Evolutionary conservation across 225 moss, liverwort and hornwort species (phyloP).

Genomic region (Bryoerythrophyllum caledonicum): DNA sequence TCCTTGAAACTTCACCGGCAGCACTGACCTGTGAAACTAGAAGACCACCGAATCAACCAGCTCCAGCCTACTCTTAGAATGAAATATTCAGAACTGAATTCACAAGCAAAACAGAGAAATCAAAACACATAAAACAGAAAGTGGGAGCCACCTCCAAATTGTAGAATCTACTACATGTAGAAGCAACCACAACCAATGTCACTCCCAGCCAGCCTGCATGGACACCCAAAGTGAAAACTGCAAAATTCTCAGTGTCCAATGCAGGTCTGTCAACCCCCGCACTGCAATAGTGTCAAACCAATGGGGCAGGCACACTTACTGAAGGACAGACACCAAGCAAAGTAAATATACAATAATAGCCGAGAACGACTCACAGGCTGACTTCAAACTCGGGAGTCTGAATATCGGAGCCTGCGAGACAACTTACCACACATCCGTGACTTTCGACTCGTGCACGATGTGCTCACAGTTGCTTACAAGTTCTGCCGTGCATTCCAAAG

Average conservation of each 20-base stretch:
- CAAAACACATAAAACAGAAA: neutral
- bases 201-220: constrained; percentile 28
- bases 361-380: constrained; percentile 8
- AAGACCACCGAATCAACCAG: neutral
- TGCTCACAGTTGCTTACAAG: constrained; percentile 46
- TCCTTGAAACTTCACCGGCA: constrained; percentile 6
- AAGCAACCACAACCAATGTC: constrained; percentile 23
- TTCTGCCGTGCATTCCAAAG: constrained; percentile 40
- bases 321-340: neutral
- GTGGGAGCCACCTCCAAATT: neutral
- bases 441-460: constrained; percentile 29
- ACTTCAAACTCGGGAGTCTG: constrained; percentile 16
- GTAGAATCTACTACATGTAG: neutral
- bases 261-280: constrained; percentile 19
- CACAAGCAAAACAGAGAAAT: neutral
- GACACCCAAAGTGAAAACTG: constrained; percentile 27
- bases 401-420: constrained; percentile 25
- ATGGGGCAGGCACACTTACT: no score
- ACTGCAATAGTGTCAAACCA: constrained; percentile 13
- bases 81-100: neutral
- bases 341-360: constrained; percentile 15
- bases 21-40: constrained; percentile 13
- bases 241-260: constrained; percentile 22
- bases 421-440: constrained; percentile 45
- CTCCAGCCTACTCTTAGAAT: neutral